These are phyloP conservation scores for Xylaria sp. DNA, from an alignment of 2,329 filamentous ascomycete genomes.

Conservation along the genomic window DNA sequence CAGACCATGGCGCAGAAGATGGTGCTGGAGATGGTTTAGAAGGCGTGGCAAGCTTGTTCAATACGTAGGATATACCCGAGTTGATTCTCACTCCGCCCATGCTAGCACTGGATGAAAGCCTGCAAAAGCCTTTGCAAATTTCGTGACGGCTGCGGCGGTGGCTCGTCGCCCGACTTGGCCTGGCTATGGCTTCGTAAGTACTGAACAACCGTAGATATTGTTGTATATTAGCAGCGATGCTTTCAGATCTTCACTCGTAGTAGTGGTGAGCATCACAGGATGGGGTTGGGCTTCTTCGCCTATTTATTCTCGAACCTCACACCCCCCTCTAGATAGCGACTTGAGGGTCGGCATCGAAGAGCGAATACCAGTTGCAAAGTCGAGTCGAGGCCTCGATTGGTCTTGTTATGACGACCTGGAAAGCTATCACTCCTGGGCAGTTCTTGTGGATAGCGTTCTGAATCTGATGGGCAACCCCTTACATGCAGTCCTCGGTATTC, in stretches of 20 bases:
- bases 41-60: slow-evolving; percentile 57
- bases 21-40: slow-evolving; percentile 55
- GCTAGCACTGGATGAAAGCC: background rate
- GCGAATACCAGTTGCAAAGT: background rate
- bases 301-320: no score
- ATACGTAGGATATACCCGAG: slow-evolving; percentile 25
- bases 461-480: background rate
- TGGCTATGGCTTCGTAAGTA: background rate
- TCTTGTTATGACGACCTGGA: background rate
- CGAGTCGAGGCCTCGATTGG: background rate
- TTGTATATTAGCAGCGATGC: background rate
- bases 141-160: no score
- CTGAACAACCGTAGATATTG: background rate
- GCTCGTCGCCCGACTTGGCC: no score
- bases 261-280: no score
- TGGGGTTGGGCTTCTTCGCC: no score
- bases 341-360: background rate
- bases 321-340: no score
- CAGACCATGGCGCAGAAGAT: slow-evolving; percentile 40
- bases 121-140: background rate
- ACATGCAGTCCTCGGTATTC: background rate
- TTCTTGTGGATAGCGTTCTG: background rate
- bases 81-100: background rate
- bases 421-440: background rate
- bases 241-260: background rate